Conservation (phyloP, 805 yeast species). For the Ogataea saltuana region DNA sequence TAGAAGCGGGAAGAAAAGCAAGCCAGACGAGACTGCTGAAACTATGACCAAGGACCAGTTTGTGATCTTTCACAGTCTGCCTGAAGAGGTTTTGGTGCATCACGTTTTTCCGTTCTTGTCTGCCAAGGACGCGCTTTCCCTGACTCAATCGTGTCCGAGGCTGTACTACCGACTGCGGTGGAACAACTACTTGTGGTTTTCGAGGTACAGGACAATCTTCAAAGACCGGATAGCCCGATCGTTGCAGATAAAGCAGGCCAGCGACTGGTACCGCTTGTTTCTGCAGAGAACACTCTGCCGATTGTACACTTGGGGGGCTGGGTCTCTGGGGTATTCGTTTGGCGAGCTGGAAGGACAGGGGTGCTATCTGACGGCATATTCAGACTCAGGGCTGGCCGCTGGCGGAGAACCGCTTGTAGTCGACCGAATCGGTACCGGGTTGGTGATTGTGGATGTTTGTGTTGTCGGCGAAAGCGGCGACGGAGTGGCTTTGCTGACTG, state of each 20-base stretch:
- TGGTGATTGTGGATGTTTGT: conserved; percentile 12
- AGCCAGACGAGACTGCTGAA: too few relatives aligned
- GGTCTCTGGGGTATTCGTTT: conserved; percentile 26
- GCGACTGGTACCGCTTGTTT: conserved; percentile 12
- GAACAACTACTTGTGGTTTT: conserved; percentile 7
- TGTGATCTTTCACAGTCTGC: too few relatives aligned
- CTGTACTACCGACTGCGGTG: conserved; percentile 7
- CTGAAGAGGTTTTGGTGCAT: conserved; percentile 6
- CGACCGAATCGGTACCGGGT: conserved; percentile 7
- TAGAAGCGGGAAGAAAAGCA: too few relatives aligned
- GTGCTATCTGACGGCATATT: conserved; percentile 9
- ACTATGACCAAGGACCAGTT: too few relatives aligned
- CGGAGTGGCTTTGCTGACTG: conserved; percentile 15
- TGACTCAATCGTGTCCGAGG: conserved; percentile 1
- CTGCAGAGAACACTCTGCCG: conserved; percentile 3
- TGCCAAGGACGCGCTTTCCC: not conserved
- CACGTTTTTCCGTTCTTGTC: conserved; percentile 6
- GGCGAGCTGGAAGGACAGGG: conserved; percentile 7
- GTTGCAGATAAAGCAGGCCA: not conserved
- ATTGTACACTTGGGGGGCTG: conserved; percentile 16
- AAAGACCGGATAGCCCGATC: conserved; percentile 8
- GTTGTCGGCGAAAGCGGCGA: conserved; percentile 17
- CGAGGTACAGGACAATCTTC: conserved; percentile 8
- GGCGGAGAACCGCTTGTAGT: conserved; percentile 15
- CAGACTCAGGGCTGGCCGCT: conserved; percentile 12